These are phyloP conservation scores for Suhomyces prunicola DNA, from an alignment of 805 yeast species.

Conservation along the genomic window DNA sequence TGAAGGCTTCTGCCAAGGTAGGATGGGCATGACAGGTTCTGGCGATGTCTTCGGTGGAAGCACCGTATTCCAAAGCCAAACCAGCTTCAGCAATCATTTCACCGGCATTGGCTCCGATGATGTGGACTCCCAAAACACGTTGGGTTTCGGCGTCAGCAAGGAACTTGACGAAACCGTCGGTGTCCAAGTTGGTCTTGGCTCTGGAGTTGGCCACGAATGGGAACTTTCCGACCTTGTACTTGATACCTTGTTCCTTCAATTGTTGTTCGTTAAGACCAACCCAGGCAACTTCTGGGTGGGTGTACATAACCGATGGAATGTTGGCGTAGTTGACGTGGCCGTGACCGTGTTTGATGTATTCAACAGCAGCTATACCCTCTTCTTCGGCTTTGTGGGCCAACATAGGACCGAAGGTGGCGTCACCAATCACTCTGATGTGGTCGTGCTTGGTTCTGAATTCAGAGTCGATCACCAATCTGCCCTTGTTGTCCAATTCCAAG, in stretches of 20 bases:
- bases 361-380: conserved; percentile 98
- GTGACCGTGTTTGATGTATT: conserved; percentile 85
- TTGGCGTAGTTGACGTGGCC: conserved; percentile 98
- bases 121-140: conserved; percentile 93
- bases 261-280: conserved; percentile 96
- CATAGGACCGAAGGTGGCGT: conserved; percentile 98
- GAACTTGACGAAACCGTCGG: conserved; percentile 96
- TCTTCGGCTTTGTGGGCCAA: conserved; percentile 99
- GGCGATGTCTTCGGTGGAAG: conserved; percentile 95
- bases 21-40: conserved; percentile 99
- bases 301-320: conserved; percentile 98
- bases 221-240: conserved; percentile 94
- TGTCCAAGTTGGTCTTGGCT: conserved; percentile 96
- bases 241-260: conserved; percentile 86
- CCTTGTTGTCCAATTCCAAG: conserved; percentile 85
- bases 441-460: conserved; percentile 89
- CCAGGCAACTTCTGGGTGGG: conserved; percentile 99
- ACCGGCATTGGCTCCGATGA: conserved; percentile 98
- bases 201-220: conserved; percentile 99
- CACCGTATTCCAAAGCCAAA: conserved; percentile 97
- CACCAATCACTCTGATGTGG: conserved; percentile 97
- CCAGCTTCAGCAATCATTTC: conserved; percentile 99
- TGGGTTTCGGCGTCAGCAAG: conserved; percentile 96
- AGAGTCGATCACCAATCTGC: conserved; percentile 90
- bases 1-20: conserved; percentile 94